phyloP scores from a whole-genome alignment of 345 rosid species.

The Boechera divaricarpa region DNA sequence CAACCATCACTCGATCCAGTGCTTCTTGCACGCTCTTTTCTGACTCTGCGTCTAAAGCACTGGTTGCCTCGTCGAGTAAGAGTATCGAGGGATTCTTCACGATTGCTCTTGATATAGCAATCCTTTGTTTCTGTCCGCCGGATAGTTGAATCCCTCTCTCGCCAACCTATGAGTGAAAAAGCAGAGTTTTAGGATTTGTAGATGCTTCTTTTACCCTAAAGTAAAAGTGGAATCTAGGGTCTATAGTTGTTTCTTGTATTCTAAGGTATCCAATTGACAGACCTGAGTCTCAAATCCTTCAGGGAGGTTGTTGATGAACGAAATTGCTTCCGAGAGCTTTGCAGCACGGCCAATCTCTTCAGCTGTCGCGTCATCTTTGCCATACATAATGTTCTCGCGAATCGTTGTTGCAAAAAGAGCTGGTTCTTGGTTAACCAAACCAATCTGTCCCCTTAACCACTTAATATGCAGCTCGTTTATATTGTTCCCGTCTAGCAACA shows the following conservation, averaged over 20 bases:
- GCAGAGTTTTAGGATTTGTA: neutral
- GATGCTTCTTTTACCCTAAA: neutral
- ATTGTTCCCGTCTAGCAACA: constrained; percentile 69
- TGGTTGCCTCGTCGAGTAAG: constrained; percentile 94
- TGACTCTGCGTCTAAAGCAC: constrained; percentile 93
- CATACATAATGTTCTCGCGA: constrained; percentile 87
- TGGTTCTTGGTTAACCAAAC: constrained; percentile 95
- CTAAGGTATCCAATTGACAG: constrained; percentile 2
- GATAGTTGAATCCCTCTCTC: constrained; percentile 94
- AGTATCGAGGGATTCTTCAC: constrained; percentile 91
- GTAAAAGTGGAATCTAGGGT: neutral
- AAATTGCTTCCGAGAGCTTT: constrained; percentile 80
- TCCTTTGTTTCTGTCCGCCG: constrained; percentile 97
- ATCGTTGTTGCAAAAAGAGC: constrained; percentile 87
- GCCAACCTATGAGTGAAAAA: constrained; percentile 63
- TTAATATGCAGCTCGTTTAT: constrained; percentile 71
- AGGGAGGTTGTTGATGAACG: constrained; percentile 89
- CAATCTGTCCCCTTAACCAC: constrained; percentile 88
- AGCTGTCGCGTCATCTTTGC: constrained; percentile 74
- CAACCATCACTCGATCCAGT: constrained; percentile 89
- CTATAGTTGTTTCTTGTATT: neutral
- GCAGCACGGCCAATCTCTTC: constrained; percentile 82
- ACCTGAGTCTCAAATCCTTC: constrained; percentile 96
- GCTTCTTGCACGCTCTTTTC: constrained; percentile 98
- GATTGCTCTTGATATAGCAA: constrained; percentile 88